Evolutionary conservation across 139 green algal species (phyloP).

Genomic region (Microglena sp.): DNA sequence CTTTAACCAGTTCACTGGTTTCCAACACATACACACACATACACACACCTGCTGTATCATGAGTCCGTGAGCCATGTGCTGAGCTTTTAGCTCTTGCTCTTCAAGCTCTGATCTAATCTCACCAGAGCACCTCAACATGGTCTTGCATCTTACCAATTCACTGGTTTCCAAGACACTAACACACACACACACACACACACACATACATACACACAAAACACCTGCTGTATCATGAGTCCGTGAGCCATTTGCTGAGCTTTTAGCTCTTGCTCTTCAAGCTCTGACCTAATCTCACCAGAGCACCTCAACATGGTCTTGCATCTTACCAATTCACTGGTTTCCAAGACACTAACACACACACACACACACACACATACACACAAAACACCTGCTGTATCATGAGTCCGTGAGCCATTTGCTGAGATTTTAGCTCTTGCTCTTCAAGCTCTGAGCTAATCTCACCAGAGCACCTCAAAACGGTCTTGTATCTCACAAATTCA

Average conservation of each 20-base stretch:
- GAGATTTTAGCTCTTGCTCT: background rate
- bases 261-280: background rate
- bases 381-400: background rate
- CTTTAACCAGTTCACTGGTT: background rate
- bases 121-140: slow-evolving; percentile 19
- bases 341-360: background rate
- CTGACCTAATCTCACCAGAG: slow-evolving; percentile 27
- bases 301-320: slow-evolving; percentile 10
- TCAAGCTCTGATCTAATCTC: slow-evolving; percentile 17
- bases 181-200: background rate
- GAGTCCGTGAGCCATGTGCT: background rate
- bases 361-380: no score
- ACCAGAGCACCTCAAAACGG: slow-evolving; percentile 17
- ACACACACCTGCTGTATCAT: background rate
- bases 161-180: background rate
- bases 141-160: background rate
- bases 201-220: no score
- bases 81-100: background rate
- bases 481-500: background rate
- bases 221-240: background rate
- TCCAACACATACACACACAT: background rate
- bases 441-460: slow-evolving; percentile 17
- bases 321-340: background rate
- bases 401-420: background rate
- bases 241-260: background rate